phyloP scores from a whole-genome alignment of 2,329 filamentous ascomycete species.

The Verticillium albo-atrum region DNA sequence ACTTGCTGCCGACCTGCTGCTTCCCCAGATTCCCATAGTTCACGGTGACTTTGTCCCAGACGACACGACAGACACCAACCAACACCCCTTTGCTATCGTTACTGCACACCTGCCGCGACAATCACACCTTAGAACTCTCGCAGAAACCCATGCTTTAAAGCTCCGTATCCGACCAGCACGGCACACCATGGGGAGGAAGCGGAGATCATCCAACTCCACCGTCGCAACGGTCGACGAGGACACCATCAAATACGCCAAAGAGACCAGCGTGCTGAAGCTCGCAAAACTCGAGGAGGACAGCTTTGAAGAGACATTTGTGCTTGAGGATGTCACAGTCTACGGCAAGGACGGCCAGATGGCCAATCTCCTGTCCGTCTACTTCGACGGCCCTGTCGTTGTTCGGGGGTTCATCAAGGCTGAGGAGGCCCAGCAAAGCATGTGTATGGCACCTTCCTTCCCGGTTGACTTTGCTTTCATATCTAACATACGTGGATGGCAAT shows the following conservation, averaged over 20 bases:
- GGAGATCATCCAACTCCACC: constrained; percentile 40
- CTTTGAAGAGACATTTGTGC: constrained; percentile 5
- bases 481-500: not conserved
- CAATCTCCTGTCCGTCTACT: constrained; percentile 57
- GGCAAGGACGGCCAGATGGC: constrained; percentile 46
- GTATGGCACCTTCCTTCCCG: constrained; percentile 24
- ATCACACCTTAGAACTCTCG: too few relatives aligned
- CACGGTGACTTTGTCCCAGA: too few relatives aligned
- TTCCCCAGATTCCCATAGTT: too few relatives aligned
- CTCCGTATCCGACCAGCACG: not conserved
- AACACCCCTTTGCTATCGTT: too few relatives aligned
- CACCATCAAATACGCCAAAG: constrained; percentile 23
- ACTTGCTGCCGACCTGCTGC: too few relatives aligned
- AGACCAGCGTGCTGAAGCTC: constrained; percentile 28
- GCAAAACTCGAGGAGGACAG: not conserved
- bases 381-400: constrained; percentile 57
- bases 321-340: constrained; percentile 51
- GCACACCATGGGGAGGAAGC: constrained; percentile 33
- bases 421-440: constrained; percentile 38
- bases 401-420: constrained; percentile 36
- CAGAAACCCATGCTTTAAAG: not conserved
- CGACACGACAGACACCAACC: too few relatives aligned
- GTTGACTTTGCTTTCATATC: not conserved
- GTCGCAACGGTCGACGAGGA: constrained; percentile 35
- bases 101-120: too few relatives aligned